Conservation (phyloP, 2,329 filamentous ascomycete genomes). For the Colletotrichum salicis region DNA sequence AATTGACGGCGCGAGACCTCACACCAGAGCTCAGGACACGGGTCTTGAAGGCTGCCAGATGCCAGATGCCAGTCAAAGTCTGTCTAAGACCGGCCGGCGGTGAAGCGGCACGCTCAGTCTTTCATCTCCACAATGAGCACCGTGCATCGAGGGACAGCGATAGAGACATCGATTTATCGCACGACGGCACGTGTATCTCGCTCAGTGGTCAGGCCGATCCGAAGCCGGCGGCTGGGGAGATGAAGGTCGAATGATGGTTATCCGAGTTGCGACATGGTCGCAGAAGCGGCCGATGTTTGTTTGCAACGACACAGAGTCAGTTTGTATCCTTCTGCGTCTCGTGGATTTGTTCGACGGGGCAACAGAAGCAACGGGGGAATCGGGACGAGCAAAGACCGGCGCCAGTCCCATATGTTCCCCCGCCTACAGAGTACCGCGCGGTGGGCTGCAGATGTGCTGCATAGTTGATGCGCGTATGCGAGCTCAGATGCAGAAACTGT, state of each 20-base stretch:
- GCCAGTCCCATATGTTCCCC: constrained; percentile 27
- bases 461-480: constrained; percentile 24
- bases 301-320: background rate
- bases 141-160: constrained; percentile 17
- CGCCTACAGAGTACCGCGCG: constrained; percentile 16
- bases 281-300: constrained; percentile 25
- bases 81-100: constrained; percentile 32
- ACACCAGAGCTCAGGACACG: constrained; percentile 11
- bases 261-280: constrained; percentile 5
- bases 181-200: constrained; percentile 23
- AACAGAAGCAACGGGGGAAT: constrained; percentile 31
- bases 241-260: constrained; percentile 16
- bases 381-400: background rate
- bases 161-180: constrained; percentile 15
- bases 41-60: constrained; percentile 16
- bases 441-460: constrained; percentile 28
- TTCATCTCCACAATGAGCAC: constrained; percentile 33
- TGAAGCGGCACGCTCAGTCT: constrained; percentile 32
- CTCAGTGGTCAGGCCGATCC: constrained; percentile 12
- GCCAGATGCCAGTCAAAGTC: constrained; percentile 28
- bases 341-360: constrained; percentile 28
- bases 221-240: constrained; percentile 15
- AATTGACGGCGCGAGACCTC: constrained; percentile 15
- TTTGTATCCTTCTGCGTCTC: background rate
- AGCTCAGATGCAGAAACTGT: constrained; percentile 10